Percentiles rank a stretch among this genome's conserved stretches.
These are phyloP conservation scores for Umbelopsis isabellina DNA, from an alignment of 192 early-diverging fungal species.

Conservation along the genomic window DNA sequence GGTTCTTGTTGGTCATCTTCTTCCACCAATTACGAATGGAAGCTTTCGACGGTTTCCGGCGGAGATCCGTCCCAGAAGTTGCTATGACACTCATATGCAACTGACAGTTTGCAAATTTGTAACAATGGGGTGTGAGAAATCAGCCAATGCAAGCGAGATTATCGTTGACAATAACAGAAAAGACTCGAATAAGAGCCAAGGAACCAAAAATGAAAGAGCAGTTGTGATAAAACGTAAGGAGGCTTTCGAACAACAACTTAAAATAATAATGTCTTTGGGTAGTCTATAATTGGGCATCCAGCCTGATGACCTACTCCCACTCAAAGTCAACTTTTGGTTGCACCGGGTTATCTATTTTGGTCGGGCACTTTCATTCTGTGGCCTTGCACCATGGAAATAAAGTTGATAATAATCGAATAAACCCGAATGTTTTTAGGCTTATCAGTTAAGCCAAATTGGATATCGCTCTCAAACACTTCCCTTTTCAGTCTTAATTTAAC, in stretches of 20 bases:
- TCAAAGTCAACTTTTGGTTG: neutral
- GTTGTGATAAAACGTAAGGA: too few relatives aligned
- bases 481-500: too few relatives aligned
- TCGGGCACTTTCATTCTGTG: neutral
- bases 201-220: too few relatives aligned
- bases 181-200: too few relatives aligned
- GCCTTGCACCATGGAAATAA: neutral
- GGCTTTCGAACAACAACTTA: too few relatives aligned
- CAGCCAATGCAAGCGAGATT: too few relatives aligned
- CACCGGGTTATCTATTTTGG: conserved; percentile 3
- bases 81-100: neutral
- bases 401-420: too few relatives aligned
- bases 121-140: neutral
- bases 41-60: neutral
- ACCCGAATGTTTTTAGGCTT: too few relatives aligned
- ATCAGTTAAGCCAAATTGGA: too few relatives aligned
- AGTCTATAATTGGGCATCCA: neutral
- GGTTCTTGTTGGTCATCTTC: conserved; percentile 23
- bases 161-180: too few relatives aligned
- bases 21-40: conserved; percentile 13
- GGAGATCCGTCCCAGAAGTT: neutral
- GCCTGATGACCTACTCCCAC: neutral
- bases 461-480: too few relatives aligned
- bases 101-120: neutral
- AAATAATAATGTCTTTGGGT: too few relatives aligned